Conservation (phyloP, 2,329 filamentous ascomycete species). For the Colletotrichum aenigma region DNA sequence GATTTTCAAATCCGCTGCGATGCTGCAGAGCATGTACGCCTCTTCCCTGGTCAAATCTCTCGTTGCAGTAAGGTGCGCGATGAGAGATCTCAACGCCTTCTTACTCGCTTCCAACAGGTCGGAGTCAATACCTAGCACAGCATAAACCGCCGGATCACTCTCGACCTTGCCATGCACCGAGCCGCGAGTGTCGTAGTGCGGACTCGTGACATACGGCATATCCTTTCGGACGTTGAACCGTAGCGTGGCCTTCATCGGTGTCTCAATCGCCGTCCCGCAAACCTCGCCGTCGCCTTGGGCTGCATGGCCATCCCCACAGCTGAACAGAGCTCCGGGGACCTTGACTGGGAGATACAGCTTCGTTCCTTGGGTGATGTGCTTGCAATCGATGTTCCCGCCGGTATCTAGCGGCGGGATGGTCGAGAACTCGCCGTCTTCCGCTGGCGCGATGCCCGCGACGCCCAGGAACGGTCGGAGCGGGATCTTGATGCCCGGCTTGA, state of each 20-base stretch:
- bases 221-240: constrained; percentile 52
- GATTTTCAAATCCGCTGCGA: constrained; percentile 54
- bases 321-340: constrained; percentile 54
- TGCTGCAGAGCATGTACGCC: constrained; percentile 56
- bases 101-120: constrained; percentile 52
- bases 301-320: constrained; percentile 58
- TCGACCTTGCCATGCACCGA: constrained; percentile 23
- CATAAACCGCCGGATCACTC: constrained; percentile 36
- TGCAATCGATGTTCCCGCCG: constrained; percentile 61
- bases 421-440: constrained; percentile 45
- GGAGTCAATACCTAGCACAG: constrained; percentile 49
- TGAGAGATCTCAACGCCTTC: constrained; percentile 50
- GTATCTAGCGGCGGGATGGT: constrained; percentile 55
- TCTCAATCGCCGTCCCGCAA: constrained; percentile 62
- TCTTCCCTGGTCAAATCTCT: constrained; percentile 50
- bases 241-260: constrained; percentile 51
- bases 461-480: constrained; percentile 57
- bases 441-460: constrained; percentile 55
- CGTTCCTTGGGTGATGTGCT: constrained; percentile 49
- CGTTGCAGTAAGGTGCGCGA: constrained; percentile 51
- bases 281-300: constrained; percentile 60
- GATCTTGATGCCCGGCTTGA: constrained; percentile 52
- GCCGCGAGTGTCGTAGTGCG: constrained; percentile 47
- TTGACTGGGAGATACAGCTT: constrained; percentile 54
- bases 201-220: constrained; percentile 48